Evolutionary conservation across 2,329 filamentous ascomycete species (phyloP).

Genomic region (Neocucurbitaria cava): DNA sequence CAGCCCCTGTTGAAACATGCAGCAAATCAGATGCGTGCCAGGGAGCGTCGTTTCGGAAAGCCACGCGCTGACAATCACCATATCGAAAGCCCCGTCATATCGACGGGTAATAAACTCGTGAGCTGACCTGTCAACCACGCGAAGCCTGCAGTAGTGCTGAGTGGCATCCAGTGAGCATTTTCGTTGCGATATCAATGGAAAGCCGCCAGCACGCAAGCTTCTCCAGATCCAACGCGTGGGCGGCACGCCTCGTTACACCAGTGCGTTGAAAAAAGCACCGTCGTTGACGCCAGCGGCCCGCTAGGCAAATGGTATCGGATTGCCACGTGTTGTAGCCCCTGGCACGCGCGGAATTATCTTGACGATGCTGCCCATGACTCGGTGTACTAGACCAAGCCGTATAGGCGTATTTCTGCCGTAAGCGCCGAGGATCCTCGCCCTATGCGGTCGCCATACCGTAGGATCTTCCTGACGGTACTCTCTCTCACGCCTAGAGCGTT

Average conservation of each 20-base stretch:
- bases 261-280: conserved; percentile 7
- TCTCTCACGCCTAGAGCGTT: conserved; percentile 16
- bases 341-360: conserved; percentile 31
- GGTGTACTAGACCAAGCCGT: conserved; percentile 13
- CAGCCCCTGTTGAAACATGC: conserved; percentile 31
- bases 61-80: conserved; percentile 18
- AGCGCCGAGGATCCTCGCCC: conserved; percentile 31
- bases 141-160: conserved; percentile 22
- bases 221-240: conserved; percentile 1
- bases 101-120: conserved; percentile 16
- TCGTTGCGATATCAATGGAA: conserved; percentile 1
- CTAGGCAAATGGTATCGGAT: conserved; percentile 36
- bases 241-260: conserved; percentile 14
- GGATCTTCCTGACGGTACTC: conserved; percentile 17
- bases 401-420: conserved; percentile 28
- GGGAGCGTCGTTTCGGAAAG: conserved; percentile 26
- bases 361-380: conserved; percentile 38
- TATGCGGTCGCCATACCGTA: conserved; percentile 13
- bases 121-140: conserved; percentile 19
- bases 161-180: conserved; percentile 3
- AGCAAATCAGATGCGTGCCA: conserved; percentile 27
- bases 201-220: neutral
- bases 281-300: conserved; percentile 43
- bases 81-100: conserved; percentile 3
- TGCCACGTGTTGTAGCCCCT: conserved; percentile 40